Conservation (phyloP, 2,329 filamentous ascomycete species). For the Talaromyces sp. region DNA sequence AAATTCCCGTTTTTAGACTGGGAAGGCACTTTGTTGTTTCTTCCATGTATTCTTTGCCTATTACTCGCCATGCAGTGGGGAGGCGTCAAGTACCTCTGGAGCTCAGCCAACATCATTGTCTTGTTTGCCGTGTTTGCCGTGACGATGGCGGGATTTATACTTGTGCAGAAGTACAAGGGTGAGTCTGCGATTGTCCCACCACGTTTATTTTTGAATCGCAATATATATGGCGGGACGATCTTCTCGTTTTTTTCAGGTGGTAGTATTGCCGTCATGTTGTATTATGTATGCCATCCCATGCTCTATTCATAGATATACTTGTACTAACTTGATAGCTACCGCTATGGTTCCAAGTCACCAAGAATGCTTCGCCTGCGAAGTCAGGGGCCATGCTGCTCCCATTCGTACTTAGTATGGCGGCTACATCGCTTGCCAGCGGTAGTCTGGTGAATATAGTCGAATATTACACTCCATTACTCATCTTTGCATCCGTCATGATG, state of each 20-base stretch:
- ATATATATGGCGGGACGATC: conserved; percentile 17
- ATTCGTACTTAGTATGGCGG: conserved; percentile 32
- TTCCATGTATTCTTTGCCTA: conserved; percentile 52
- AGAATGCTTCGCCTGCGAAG: conserved; percentile 28
- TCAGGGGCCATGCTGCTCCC: conserved; percentile 44
- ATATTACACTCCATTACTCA: conserved; percentile 27
- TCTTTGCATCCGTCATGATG: conserved; percentile 26
- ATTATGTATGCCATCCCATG: conserved; percentile 19
- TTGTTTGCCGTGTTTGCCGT: conserved; percentile 50
- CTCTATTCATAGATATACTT: not conserved
- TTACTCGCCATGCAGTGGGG: conserved; percentile 58
- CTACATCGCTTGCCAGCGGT: conserved; percentile 29
- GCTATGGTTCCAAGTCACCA: conserved; percentile 38
- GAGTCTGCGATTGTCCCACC: conserved; percentile 17
- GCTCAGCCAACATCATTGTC: conserved; percentile 48
- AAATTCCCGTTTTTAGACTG: conserved; percentile 45
- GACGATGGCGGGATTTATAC: conserved; percentile 33
- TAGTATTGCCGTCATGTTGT: conserved; percentile 16
- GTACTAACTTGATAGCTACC: conserved; percentile 19
- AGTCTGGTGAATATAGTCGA: conserved; percentile 26
- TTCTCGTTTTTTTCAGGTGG: conserved; percentile 16
- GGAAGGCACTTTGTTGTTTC: conserved; percentile 49
- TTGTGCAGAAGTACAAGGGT: conserved; percentile 15
- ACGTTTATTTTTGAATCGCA: conserved; percentile 16
- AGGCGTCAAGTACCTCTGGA: conserved; percentile 53